Base-by-base conservation (phyloP, 805 yeast species). In the Cyberlindnera euphorbiiphila region DNA sequence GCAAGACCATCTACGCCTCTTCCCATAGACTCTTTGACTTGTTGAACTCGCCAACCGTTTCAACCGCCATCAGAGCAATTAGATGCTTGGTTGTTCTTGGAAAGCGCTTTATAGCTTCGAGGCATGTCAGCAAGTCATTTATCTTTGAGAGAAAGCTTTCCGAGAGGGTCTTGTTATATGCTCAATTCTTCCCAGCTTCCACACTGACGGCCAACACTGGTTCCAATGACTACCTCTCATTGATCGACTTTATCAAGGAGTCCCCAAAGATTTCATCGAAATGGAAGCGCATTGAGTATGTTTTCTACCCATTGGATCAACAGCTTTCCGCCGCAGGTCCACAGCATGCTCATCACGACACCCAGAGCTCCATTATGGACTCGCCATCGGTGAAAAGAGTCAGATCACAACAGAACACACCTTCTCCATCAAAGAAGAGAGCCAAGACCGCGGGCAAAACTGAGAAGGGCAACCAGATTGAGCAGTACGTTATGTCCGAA, bases 1-100 rank as follows among this genome's bases (percentile, higher is more conserved):
- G 81, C 50, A 69, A 85, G 43, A 71, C 73, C 34, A 67, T 85
- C 17, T 88, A 85, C 56, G 65, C 78, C n/a, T 78, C 87, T 15
- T 61, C 74, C 14, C 81, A 80, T 34, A 66, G 79, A 25, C 67
- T 88, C 38, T 75, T 69, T 41, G 64, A 66, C 29, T 60, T 88
- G 44, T 54, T 86, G 31, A 72, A 72, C 38, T 69, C 81, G 12
- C 78, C 80, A 12, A 74, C 82, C 8, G 60, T 82, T 21, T 68
- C 69, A 16, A 73, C 88, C 8, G 69, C 80, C 37, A 60, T 79
- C 15, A 65, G 72, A 3, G 79, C 87, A 0, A 61, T 86, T 50
- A 76, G 74, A 41, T 81, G 78, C 9, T 71, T 78, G 24, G 70
- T 76, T 1, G 60, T 76, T 12, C 56, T 84, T 30, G 81, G 78